Evolutionary conservation across 1,139 yeast species (phyloP), one percentile per base, ranked within the genome.

Genomic region (Saccharomyces pastorianus): DNA sequence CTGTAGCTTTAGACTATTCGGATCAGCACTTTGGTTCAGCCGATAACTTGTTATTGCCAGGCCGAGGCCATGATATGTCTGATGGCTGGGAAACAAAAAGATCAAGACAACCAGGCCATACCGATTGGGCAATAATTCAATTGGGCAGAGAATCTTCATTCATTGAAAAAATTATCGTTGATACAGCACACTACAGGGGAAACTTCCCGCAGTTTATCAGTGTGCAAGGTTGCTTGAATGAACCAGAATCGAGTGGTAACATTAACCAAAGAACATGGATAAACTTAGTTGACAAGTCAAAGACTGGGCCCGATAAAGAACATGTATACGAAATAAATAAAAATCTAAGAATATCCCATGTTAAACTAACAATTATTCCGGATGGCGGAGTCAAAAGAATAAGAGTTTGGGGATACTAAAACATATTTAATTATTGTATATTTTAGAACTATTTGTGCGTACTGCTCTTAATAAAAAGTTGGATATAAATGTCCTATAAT

Each of bases 41-140:
- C 42, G 95, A 87, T 69, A 91, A 91, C 72, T 76, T 91, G 61
- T 74, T 91, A 55, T 77, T 93, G 56, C 96, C 97, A 3, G 98
- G 98, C 11, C 81, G 97, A 58, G 98, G 98, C 50, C 81, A 78
- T 62, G 96, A 91, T 70, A 91, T 93, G 98, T 83, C 95, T 50
- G 97, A 93, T 66, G 98, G 98, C 14, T 91, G 98, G 98, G 98
- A 91, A 71, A 91, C 98, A n/a, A 82, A 82, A 62, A 81, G 98
- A 68, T 88, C 96, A 1, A 80, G 98, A 69, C 78, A 74, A 20
- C 80, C 84, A 3, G 91, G 88, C 47, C 98, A 91, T 69, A 83
- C 79, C 44, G 98, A 91, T 74, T 91, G 97, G 96, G 96, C 82
- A 2, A 79, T 88, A 52, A 78, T 91, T 55, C 81, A 84, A 63